These are phyloP conservation scores for Nigrograna mackinnonii DNA, from an alignment of 2,329 filamentous ascomycete genomes.

Conservation along the genomic window DNA sequence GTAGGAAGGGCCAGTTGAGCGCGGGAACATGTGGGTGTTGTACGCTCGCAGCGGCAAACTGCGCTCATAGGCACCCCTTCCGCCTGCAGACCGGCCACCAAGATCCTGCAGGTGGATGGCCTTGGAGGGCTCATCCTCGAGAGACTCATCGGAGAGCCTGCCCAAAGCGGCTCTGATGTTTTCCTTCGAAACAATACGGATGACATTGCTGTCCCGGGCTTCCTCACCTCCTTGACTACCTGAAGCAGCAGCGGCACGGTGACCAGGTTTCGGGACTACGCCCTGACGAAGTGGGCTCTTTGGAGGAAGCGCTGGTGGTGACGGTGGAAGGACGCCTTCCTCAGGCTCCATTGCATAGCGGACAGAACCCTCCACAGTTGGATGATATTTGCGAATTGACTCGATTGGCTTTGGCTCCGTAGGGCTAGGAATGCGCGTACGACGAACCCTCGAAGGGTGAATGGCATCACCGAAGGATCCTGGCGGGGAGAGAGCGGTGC, in stretches of 20 bases:
- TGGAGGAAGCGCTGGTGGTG: slow-evolving; percentile 20
- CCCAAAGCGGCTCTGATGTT: slow-evolving; percentile 33
- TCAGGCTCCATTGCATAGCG: too few relatives aligned
- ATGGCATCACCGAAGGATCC: background rate
- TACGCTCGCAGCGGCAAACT: slow-evolving; percentile 18
- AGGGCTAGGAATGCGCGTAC: slow-evolving; percentile 5
- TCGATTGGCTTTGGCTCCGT: background rate
- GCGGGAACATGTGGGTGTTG: slow-evolving; percentile 17
- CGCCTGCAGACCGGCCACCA: too few relatives aligned
- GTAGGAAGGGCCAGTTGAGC: too few relatives aligned
- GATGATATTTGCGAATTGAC: slow-evolving; percentile 2
- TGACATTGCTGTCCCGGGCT: background rate
- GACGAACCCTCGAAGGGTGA: background rate
- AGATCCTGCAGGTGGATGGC: too few relatives aligned
- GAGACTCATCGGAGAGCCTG: slow-evolving; percentile 18
- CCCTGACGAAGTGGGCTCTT: slow-evolving; percentile 20
- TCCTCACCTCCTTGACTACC: too few relatives aligned
- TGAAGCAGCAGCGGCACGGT: too few relatives aligned
- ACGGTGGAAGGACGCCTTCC: too few relatives aligned
- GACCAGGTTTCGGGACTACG: background rate
- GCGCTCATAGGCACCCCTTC: too few relatives aligned
- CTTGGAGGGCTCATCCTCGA: slow-evolving; percentile 1
- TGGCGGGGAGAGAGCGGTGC: background rate
- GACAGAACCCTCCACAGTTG: background rate
- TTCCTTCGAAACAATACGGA: slow-evolving; percentile 34